Conservation (phyloP, 1,284 basidiomycete species). For the Uromyces viciae-fabae region DNA sequence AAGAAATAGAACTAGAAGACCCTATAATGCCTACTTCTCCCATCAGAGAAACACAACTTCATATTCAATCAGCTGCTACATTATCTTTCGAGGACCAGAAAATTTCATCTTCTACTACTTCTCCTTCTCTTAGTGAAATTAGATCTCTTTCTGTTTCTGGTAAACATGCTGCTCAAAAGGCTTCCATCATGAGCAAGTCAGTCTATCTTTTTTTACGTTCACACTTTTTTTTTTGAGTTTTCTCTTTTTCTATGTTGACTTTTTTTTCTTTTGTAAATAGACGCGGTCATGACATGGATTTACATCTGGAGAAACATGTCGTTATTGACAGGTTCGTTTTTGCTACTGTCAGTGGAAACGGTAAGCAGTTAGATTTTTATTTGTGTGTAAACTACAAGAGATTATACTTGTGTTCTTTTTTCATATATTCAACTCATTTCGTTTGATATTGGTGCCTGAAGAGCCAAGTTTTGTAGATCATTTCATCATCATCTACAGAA, state of each 20-base stretch:
- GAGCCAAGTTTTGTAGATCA: constrained; percentile 50
- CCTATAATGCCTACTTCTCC: background rate
- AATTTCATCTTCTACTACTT: background rate
- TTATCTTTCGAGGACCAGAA: too few species aligned
- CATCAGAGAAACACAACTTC: background rate
- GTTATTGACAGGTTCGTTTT: constrained; percentile 54
- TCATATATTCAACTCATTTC: too few species aligned
- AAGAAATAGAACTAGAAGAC: background rate
- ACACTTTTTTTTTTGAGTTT: background rate
- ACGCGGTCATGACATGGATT: constrained; percentile 47
- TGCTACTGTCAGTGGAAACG: constrained; percentile 52
- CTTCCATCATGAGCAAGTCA: constrained; percentile 37
- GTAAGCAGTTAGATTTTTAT: background rate
- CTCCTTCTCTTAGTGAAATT: background rate
- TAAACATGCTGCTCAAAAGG: constrained; percentile 40
- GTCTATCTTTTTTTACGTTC: background rate
- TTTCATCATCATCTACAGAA: constrained; percentile 52
- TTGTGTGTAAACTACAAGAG: too few species aligned
- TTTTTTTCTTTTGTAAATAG: background rate
- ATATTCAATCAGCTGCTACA: too few species aligned
- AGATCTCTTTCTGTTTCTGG: background rate
- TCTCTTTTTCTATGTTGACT: background rate
- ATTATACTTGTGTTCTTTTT: background rate
- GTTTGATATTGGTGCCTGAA: background rate
- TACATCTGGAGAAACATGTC: constrained; percentile 50